Evolutionary conservation across 179 eudicot genomes (phyloP), one percentile per base, ranked within the genome.

Genomic region (Spinacia oleracea): DNA sequence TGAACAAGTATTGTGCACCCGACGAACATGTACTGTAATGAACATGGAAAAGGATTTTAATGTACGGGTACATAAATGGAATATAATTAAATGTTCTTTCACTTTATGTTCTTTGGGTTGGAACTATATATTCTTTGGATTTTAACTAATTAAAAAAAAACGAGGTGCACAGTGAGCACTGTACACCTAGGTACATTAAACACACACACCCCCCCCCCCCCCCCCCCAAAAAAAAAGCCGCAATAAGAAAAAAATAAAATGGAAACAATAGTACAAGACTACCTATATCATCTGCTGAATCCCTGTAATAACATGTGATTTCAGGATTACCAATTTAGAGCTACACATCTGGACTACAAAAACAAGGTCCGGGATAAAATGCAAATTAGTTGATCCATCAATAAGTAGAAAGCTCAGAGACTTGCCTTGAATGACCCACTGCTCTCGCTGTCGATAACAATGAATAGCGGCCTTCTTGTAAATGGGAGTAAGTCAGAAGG

Each of bases 401-500:
- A 38, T n/a, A 50, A 74, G 72, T 31, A 23, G 70, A 76, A 76
- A 72, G 72, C 38, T 34, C 40, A 75, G 77, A 83, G 70, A 88
- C 90, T 82, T 91, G 85, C 98, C 97, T 91, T 93, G 88, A 93
- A 93, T 78, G 89, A 85, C 83, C 79, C 85, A 74, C 97, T 94
- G 79, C 81, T 86, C 75, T 90, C 93, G 82, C 98, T 91, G 84
- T 94, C 98, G 82, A 93, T 85, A 76, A 94, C 82, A 34, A 92
- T 55, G 81, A 94, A 91, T 27, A 94, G 87, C 14, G 98, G 97
- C 88, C 88, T 89, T 85, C 98, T 90, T 42, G 97, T 90, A 70
- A 94, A 94, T 69, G 98, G 97, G 74, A 91, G 84, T 21, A 94
- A 83, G 83, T 94, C 98, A 79, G 89, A 93, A 59, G 97, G 98